Percentiles rank a stretch among this genome's conserved stretches.
These are phyloP conservation scores for Lasiosphaeria ovina DNA, from an alignment of 495 filamentous ascomycete species.

Conservation along the genomic window DNA sequence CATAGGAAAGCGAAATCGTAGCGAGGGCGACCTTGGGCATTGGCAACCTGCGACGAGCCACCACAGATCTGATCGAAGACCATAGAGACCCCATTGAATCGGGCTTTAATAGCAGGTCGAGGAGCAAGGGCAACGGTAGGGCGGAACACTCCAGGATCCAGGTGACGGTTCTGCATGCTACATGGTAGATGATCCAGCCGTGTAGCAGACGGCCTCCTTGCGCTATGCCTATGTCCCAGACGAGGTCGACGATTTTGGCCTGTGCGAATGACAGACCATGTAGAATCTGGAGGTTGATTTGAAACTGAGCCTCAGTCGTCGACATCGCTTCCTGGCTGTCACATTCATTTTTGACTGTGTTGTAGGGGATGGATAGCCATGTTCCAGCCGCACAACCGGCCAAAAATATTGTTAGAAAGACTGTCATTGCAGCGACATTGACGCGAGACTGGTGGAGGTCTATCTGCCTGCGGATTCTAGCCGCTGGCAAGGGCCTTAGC, in stretches of 20 bases:
- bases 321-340: background rate
- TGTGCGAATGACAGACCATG: constrained; percentile 4
- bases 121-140: background rate
- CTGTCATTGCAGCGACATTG: too few relatives aligned
- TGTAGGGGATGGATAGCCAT: too few relatives aligned
- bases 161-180: constrained; percentile 4
- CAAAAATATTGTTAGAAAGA: too few relatives aligned
- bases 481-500: too few relatives aligned
- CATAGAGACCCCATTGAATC: constrained; percentile 5
- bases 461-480: too few relatives aligned
- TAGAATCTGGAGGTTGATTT: background rate
- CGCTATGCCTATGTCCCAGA: constrained; percentile 7
- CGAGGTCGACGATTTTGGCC: constrained; percentile 13
- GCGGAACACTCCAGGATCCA: constrained; percentile 14
- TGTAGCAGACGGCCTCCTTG: constrained; percentile 13
- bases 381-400: too few relatives aligned
- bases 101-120: constrained; percentile 1
- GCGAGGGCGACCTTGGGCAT: background rate
- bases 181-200: constrained; percentile 12
- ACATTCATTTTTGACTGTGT: too few relatives aligned
- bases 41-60: background rate
- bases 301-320: constrained; percentile 2
- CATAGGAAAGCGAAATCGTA: background rate
- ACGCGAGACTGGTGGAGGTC: too few relatives aligned
- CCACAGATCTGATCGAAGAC: background rate